A percentile compares a stretch with the other conserved stretches of the same genome.
phyloP scores from a whole-genome alignment of 2,329 filamentous ascomycete genomes.

The Pseudogymnoascus sp. region DNA sequence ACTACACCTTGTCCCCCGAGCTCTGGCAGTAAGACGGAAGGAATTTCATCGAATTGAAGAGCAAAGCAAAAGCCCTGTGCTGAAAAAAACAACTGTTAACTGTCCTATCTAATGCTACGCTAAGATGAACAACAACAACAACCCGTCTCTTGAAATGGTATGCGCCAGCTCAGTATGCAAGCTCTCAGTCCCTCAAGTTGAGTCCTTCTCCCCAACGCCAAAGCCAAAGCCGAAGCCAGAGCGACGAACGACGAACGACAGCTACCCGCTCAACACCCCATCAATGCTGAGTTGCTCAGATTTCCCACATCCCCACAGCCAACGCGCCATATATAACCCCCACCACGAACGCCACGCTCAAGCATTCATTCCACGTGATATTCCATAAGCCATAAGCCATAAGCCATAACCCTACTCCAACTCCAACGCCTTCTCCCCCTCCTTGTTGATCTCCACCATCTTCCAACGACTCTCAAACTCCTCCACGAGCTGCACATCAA shows the following conservation, averaged over 20 bases:
- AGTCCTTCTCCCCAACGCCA: background rate
- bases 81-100: background rate
- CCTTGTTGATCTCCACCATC: background rate
- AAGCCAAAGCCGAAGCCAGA: background rate
- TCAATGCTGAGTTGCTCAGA: background rate
- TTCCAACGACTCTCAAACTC: slow-evolving; percentile 36
- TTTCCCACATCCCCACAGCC: background rate
- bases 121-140: background rate
- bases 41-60: background rate
- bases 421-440: background rate
- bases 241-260: background rate
- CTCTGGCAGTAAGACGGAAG: background rate
- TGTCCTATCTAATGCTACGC: background rate
- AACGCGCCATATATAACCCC: background rate
- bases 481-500: slow-evolving; percentile 46
- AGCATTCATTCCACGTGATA: background rate
- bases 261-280: background rate
- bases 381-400: background rate
- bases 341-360: background rate
- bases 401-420: background rate
- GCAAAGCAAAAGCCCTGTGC: background rate
- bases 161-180: background rate
- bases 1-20: background rate
- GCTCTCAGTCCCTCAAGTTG: background rate
- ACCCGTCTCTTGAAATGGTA: background rate